phyloP scores from a whole-genome alignment of 257 asterid genomes.

The Solanum bulbocastanum region DNA sequence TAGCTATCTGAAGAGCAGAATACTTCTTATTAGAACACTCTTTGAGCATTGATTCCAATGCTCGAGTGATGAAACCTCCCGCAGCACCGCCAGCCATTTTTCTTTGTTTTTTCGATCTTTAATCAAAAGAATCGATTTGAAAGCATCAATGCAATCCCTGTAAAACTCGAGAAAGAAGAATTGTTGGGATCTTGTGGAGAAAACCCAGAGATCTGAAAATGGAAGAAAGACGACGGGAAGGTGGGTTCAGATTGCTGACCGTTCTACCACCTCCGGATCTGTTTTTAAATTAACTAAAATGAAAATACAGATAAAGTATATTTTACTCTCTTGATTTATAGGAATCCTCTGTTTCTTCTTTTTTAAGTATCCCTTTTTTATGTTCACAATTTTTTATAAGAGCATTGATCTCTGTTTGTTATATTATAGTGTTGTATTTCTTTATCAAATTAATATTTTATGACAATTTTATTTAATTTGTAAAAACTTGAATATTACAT shows the following conservation, averaged over 20 bases:
- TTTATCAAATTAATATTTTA: too few species aligned
- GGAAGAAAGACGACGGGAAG: background rate
- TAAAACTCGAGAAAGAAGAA: background rate
- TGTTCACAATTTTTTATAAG: too few species aligned
- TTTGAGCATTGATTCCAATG: conserved; percentile 91
- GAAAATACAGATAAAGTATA: too few species aligned
- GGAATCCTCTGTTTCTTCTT: background rate
- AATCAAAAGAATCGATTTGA: background rate
- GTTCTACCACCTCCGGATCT: background rate
- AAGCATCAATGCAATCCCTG: background rate
- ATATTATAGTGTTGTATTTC: too few species aligned
- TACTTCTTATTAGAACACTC: conserved; percentile 71
- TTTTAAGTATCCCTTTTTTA: too few species aligned
- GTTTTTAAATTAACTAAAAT: background rate
- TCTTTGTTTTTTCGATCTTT: background rate
- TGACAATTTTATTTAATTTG: too few species aligned
- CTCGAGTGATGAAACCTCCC: conserved; percentile 91
- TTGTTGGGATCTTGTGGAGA: background rate
- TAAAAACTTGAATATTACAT: too few species aligned
- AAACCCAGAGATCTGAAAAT: background rate
- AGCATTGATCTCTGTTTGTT: too few species aligned
- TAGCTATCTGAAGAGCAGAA: conserved; percentile 53
- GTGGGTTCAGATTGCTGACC: background rate
- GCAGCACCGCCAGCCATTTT: conserved; percentile 90
- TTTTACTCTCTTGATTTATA: background rate